Evolutionary conservation across 371 early-diverging fungal species (phyloP), one percentile per base, ranked within the genome.

Genomic region (Mucor saturninus): DNA sequence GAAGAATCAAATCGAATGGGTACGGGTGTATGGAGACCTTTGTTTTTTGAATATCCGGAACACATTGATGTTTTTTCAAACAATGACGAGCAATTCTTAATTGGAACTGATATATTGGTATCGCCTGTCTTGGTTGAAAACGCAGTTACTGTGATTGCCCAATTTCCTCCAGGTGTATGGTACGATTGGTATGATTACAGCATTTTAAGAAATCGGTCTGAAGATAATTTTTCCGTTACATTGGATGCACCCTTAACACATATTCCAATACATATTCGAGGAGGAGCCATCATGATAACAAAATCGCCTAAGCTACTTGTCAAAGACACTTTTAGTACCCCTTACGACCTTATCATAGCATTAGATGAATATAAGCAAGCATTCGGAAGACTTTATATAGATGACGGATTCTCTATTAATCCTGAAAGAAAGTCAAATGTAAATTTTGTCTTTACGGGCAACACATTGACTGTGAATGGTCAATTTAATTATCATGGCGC

Each of bases 141-240:
- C 30, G 76, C 71, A 2, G 54, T 59, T 0, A 56, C 65, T 3
- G 86, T 88, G 8, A 53, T 72, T 2, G 87, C 78, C 0, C 71
- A 78, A 56, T 84, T 88, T 68, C 88, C 88, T 3, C 80, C 29
- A 2, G 64, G 85, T 14, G 43, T 68, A 0, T 87, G 87, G 87
- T 87, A 87, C 53, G 81, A 83, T 30, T 75, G 73, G 73, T 75
- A 72, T 21, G 61, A 50, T 14, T 50, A 64, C 39, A 11, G 7
- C 29, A 59, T 37, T 15, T 53, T 32, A n/a, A 35, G 55, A 53
- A 52, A 59, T 50, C 9, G 59, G 42, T 28, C 53, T 21, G 56
- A 15, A 53, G 59, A 9, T 2, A 14, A 43, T 2, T 43, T 43
- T 43, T 5, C 62, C 62, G 3, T 56, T 7, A 50, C 39, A 13